phyloP scores from a whole-genome alignment of 192 early-diverging fungal genomes.

The Backusella macrospora region DNA sequence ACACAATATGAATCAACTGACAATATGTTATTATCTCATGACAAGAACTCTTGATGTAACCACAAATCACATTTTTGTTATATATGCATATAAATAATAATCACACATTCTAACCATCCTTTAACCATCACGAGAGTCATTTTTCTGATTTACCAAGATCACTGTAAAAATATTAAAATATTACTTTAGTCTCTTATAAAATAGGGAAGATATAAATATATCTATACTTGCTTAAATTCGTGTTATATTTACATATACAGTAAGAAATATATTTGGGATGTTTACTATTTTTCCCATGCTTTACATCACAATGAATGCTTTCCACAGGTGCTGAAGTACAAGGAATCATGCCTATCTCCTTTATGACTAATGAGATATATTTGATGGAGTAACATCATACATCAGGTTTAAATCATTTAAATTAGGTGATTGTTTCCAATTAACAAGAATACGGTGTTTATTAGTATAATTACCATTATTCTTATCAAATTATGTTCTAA shows the following conservation, averaged over 20 bases:
- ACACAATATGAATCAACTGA: too few relatives aligned
- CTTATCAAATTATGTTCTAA: neutral
- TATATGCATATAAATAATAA: too few relatives aligned
- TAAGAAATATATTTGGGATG: neutral
- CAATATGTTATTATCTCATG: neutral
- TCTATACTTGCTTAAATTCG: constrained; percentile 42
- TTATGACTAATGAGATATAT: constrained; percentile 87
- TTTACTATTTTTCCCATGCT: neutral
- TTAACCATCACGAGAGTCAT: too few relatives aligned
- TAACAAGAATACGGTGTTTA: constrained; percentile 40
- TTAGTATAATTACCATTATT: too few relatives aligned
- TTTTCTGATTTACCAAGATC: neutral
- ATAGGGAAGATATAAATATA: neutral
- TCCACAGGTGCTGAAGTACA: constrained; percentile 85
- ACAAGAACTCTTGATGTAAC: neutral
- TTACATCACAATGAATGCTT: constrained; percentile 18
- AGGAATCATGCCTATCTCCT: constrained; percentile 90
- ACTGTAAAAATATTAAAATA: neutral
- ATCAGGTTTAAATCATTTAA: constrained; percentile 86
- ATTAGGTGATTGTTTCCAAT: constrained; percentile 79
- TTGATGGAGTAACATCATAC: constrained; percentile 95
- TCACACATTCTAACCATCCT: too few relatives aligned
- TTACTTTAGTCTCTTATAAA: neutral
- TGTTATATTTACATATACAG: constrained; percentile 33
- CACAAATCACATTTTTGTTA: too few relatives aligned